A percentile compares a stretch with the other conserved stretches of the same genome.
These are phyloP conservation scores for Cercophora scortea DNA, from an alignment of 495 filamentous ascomycete species.

Conservation along the genomic window DNA sequence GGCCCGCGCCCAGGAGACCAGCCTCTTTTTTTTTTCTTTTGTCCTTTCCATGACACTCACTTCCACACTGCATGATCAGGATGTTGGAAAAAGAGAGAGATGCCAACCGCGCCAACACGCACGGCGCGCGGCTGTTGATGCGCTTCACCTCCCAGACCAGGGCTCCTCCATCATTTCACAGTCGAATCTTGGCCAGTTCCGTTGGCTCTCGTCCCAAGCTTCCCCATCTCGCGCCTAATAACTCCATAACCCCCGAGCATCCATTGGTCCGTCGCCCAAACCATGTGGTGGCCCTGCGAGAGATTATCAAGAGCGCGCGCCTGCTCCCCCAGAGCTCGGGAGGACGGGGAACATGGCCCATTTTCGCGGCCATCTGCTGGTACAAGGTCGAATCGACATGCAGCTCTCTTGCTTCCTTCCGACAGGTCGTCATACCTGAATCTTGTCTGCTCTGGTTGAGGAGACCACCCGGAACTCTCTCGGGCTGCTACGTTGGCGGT, in stretches of 20 bases:
- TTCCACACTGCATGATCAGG: neutral
- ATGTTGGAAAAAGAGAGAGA: neutral
- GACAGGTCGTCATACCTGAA: neutral
- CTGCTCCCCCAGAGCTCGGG: conserved; percentile 14
- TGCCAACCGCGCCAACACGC: neutral
- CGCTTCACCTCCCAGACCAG: conserved; percentile 8
- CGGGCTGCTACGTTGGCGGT: too few relatives aligned
- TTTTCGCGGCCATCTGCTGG: neutral
- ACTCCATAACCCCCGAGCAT: neutral
- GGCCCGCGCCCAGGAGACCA: too few relatives aligned
- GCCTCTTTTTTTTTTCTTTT: too few relatives aligned
- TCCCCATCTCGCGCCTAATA: conserved; percentile 1
- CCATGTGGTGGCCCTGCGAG: conserved; percentile 21
- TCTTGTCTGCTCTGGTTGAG: too few relatives aligned
- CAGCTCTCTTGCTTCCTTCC: neutral
- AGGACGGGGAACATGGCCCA: neutral
- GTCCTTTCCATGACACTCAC: neutral
- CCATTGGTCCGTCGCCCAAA: conserved; percentile 17
- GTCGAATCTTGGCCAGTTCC: conserved; percentile 4
- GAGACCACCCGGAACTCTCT: too few relatives aligned
- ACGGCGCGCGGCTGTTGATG: conserved; percentile 22
- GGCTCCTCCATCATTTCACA: neutral
- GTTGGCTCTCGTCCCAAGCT: conserved; percentile 13
- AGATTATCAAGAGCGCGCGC: conserved; percentile 20
- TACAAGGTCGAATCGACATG: neutral